These are phyloP conservation scores for Chloranthus sessilifolius DNA, from an alignment of 164 flowering plant genomes.

Conservation along the genomic window DNA sequence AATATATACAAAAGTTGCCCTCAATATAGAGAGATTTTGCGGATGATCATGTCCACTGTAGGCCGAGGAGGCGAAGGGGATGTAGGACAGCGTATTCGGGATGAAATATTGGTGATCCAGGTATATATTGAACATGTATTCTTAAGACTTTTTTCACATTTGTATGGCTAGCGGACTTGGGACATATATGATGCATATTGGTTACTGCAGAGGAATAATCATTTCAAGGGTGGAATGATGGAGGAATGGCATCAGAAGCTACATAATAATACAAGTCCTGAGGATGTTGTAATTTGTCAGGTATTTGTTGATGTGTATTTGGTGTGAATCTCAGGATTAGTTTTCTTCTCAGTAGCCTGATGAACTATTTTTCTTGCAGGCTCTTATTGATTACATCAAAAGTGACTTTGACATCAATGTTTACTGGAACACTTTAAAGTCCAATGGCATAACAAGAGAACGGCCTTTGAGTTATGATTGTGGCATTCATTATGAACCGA, in stretches of 20 bases:
- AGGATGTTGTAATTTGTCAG: conserved; percentile 97
- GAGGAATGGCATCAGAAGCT: conserved; percentile 99
- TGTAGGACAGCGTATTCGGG: conserved; percentile 96
- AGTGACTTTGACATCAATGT: conserved; percentile 74
- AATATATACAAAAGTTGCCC: conserved; percentile 52
- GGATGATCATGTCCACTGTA: conserved; percentile 91
- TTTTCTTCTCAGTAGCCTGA: too few relatives aligned
- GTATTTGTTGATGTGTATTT: conserved; percentile 30
- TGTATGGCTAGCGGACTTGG: neutral
- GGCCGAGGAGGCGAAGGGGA: conserved; percentile 99
- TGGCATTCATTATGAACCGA: conserved; percentile 87
- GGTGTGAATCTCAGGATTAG: too few relatives aligned
- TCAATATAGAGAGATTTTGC: conserved; percentile 61
- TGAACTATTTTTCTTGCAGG: conserved; percentile 70
- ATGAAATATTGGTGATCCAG: conserved; percentile 96
- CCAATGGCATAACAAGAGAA: conserved; percentile 92
- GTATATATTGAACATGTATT: conserved; percentile 23
- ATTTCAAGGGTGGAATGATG: conserved; percentile 98
- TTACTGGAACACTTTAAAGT: conserved; percentile 89
- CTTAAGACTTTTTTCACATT: too few relatives aligned
- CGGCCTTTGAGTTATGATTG: conserved; percentile 98
- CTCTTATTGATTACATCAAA: conserved; percentile 78
- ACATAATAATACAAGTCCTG: conserved; percentile 98
- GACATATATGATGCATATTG: neutral
- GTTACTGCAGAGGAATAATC: conserved; percentile 74